These are phyloP conservation scores for Dryas octopetala DNA, from an alignment of 306 rosid species.

Conservation along the genomic window DNA sequence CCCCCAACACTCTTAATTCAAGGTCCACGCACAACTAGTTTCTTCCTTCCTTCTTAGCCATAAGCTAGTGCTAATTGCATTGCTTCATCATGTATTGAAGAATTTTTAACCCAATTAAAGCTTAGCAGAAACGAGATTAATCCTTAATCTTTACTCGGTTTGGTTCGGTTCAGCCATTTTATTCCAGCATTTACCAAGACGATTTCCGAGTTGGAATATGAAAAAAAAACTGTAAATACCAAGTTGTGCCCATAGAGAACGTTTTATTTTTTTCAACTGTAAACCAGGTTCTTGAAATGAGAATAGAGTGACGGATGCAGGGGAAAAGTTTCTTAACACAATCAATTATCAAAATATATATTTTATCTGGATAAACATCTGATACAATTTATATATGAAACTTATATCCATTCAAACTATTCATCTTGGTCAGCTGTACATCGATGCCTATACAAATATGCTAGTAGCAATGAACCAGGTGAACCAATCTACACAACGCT, in stretches of 20 bases:
- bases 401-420: neutral
- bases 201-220: too few relatives aligned
- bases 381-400: neutral
- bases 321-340: neutral
- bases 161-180: too few relatives aligned
- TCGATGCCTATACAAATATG: conserved; percentile 15
- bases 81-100: too few relatives aligned
- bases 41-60: neutral
- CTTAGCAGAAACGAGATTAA: neutral
- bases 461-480: neutral
- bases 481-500: conserved; percentile 7
- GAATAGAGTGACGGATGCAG: neutral
- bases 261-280: too few relatives aligned
- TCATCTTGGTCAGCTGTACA: conserved; percentile 11
- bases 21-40: neutral
- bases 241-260: too few relatives aligned
- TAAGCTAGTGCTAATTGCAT: too few relatives aligned
- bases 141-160: neutral
- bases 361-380: neutral
- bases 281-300: too few relatives aligned
- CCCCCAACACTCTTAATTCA: neutral
- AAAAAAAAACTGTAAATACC: too few relatives aligned
- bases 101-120: neutral
- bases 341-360: too few relatives aligned
- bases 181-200: too few relatives aligned